phyloP scores from a whole-genome alignment of 139 green algal species.

The Tetradesmus obliquus region DNA sequence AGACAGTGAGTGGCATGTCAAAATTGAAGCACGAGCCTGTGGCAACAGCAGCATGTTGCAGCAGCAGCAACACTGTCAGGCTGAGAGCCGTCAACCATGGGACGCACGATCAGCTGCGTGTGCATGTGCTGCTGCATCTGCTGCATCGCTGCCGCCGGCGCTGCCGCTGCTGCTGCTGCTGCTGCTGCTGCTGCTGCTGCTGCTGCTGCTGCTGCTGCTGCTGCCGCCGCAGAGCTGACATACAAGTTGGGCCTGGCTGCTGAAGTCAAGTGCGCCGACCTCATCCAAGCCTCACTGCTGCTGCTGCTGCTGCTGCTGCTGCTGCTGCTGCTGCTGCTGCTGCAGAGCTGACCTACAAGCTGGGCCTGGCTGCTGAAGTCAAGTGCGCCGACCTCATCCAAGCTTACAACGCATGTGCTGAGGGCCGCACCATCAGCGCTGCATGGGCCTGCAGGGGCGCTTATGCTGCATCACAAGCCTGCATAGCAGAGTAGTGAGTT shows the following conservation, averaged over 20 bases:
- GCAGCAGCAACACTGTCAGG: not conserved
- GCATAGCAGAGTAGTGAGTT: conserved; percentile 24
- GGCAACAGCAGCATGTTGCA: not conserved
- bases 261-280: not conserved
- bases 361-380: not conserved
- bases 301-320: not conserved
- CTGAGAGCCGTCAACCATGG: too few relatives aligned
- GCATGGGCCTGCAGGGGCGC: conserved; percentile 27
- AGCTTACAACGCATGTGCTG: conserved; percentile 10
- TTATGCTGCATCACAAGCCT: conserved; percentile 21
- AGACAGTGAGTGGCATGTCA: not conserved
- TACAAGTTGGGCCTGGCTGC: not conserved
- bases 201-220: not conserved
- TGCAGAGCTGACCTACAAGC: conserved; percentile 22
- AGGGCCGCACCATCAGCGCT: conserved; percentile 8
- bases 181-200: not conserved
- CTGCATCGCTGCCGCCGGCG: not conserved
- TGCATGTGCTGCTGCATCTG: not conserved
- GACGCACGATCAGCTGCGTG: too few relatives aligned
- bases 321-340: not conserved
- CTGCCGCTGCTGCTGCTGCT: not conserved
- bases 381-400: conserved; percentile 12
- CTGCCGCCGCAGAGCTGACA: not conserved
- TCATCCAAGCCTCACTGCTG: not conserved
- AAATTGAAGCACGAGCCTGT: not conserved